Percentiles rank a stretch among this genome's conserved stretches.
Evolutionary conservation across 345 rosid species (phyloP).

Genomic region (Gossypium thurberi): DNA sequence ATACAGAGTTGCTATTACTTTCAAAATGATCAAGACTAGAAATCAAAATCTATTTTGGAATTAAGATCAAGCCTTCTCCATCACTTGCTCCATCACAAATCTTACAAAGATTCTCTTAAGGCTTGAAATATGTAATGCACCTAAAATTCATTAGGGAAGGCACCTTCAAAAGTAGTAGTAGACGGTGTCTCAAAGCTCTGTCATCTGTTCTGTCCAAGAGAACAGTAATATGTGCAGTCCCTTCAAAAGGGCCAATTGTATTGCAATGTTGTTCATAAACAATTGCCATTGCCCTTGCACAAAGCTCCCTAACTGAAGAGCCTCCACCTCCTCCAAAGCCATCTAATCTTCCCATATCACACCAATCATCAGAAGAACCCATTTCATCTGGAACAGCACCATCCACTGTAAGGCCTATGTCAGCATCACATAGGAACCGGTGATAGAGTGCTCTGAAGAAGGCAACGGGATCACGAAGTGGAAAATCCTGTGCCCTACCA

Average conservation of each 20-base stretch:
- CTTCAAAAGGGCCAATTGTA: slow-evolving; percentile 89
- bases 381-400: slow-evolving; percentile 95
- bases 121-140: not conserved
- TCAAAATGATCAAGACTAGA: slow-evolving; percentile 3
- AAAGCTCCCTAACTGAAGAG: slow-evolving; percentile 95
- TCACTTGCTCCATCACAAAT: not conserved
- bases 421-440: slow-evolving; percentile 96
- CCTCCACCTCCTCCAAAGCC: slow-evolving; percentile 99
- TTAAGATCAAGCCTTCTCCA: not conserved
- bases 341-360: slow-evolving; percentile 95
- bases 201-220: slow-evolving; percentile 94
- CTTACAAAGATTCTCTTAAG: not conserved
- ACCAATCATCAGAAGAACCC: slow-evolving; percentile 98
- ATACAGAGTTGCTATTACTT: not conserved
- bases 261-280: slow-evolving; percentile 91
- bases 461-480: slow-evolving; percentile 93
- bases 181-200: slow-evolving; percentile 96
- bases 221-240: slow-evolving; percentile 88
- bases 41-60: not conserved
- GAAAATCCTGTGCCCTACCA: slow-evolving; percentile 96
- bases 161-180: slow-evolving; percentile 91
- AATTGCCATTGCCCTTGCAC: slow-evolving; percentile 98
- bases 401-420: slow-evolving; percentile 88
- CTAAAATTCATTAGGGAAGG: not conserved
- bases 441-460: slow-evolving; percentile 97